Percentiles rank a stretch among this genome's conserved stretches.
Evolutionary conservation across 2,329 filamentous ascomycete species (phyloP).

Genomic region (Nannizziopsis arthrosporioides): DNA sequence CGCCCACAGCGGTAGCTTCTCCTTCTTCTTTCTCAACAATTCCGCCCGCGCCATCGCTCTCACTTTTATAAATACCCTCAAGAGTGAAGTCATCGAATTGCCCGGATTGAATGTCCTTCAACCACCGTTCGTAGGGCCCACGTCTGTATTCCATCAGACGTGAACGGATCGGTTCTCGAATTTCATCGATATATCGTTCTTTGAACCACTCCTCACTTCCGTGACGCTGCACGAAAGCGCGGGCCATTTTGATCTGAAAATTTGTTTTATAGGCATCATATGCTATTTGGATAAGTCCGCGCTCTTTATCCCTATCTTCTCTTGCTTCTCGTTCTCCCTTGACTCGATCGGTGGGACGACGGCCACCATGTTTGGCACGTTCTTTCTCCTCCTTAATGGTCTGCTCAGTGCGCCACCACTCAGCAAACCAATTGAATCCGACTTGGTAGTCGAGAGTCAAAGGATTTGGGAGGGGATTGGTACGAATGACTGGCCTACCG

Average conservation of each 20-base stretch:
- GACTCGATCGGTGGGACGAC: slow-evolving; percentile 43
- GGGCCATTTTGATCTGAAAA: slow-evolving; percentile 62
- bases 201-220: slow-evolving; percentile 97
- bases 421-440: slow-evolving; percentile 56
- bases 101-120: slow-evolving; percentile 71
- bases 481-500: slow-evolving; percentile 40
- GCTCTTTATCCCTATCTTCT: slow-evolving; percentile 52
- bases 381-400: slow-evolving; percentile 54
- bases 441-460: slow-evolving; percentile 54
- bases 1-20: slow-evolving; percentile 79
- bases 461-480: slow-evolving; percentile 50
- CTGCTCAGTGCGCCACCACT: slow-evolving; percentile 57
- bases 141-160: slow-evolving; percentile 72
- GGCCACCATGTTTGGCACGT: slow-evolving; percentile 47
- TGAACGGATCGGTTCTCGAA: slow-evolving; percentile 60
- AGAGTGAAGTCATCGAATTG: slow-evolving; percentile 89
- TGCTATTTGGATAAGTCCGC: slow-evolving; percentile 51
- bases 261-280: slow-evolving; percentile 57
- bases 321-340: slow-evolving; percentile 52
- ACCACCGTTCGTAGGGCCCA: slow-evolving; percentile 73
- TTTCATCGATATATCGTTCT: slow-evolving; percentile 80
- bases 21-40: slow-evolving; percentile 90
- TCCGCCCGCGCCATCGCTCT: slow-evolving; percentile 76
- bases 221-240: slow-evolving; percentile 79
- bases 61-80: slow-evolving; percentile 85